Conservation (phyloP, 140 eudicot genomes). For the Stevia rebaudiana region DNA sequence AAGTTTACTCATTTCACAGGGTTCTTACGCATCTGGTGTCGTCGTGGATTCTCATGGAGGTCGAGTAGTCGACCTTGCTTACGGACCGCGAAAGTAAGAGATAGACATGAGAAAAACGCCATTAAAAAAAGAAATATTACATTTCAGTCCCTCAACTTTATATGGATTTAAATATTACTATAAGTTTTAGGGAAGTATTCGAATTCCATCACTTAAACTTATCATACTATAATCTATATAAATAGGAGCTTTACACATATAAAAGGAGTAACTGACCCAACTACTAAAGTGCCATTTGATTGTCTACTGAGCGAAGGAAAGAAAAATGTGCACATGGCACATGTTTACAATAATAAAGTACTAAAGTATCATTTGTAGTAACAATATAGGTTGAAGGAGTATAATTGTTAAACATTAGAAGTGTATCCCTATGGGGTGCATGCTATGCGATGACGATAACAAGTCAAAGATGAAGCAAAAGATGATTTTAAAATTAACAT, state of each 20-base stretch:
- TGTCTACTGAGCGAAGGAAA: background rate
- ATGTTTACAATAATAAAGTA: too few species aligned
- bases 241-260: background rate
- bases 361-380: background rate
- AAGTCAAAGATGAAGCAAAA: constrained; percentile 20
- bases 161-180: background rate
- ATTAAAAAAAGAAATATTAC: too few species aligned
- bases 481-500: background rate
- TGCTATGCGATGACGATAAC: constrained; percentile 6
- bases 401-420: background rate
- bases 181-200: background rate
- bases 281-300: background rate
- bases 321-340: background rate
- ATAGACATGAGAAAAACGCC: too few species aligned
- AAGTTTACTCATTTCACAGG: too few species aligned
- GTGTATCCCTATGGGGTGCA: background rate
- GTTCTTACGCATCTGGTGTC: too few species aligned
- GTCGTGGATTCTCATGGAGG: too few species aligned
- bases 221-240: too few species aligned
- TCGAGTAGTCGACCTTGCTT: too few species aligned
- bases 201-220: background rate
- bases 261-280: constrained; percentile 9
- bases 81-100: too few species aligned
- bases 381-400: constrained; percentile 13
- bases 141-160: background rate